Evolutionary conservation across 768 basidiomycete genomes (phyloP).

Genomic region (Neoboletus magnificus): DNA sequence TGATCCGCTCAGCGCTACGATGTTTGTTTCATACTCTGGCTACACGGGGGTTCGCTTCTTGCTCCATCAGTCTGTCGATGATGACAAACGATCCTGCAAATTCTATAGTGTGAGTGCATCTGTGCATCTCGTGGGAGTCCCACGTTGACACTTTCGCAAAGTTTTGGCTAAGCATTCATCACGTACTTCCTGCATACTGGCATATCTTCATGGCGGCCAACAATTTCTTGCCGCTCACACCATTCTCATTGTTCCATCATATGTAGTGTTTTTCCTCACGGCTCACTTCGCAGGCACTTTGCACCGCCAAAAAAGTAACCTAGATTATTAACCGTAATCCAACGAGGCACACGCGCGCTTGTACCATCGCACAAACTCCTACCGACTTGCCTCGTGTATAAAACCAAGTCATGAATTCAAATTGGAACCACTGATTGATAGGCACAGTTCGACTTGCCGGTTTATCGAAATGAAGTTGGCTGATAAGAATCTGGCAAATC

Average conservation of each 20-base stretch:
- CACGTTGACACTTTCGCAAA: background rate
- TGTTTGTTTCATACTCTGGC: conserved; percentile 17
- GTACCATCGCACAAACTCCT: background rate
- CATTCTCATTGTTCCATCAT: background rate
- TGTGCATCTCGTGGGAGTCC: background rate
- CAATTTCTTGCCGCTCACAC: background rate
- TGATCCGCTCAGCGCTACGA: conserved; percentile 4
- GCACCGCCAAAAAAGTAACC: background rate
- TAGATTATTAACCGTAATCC: background rate
- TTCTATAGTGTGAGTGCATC: conserved; percentile 19
- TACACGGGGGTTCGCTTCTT: conserved; percentile 20
- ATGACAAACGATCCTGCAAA: conserved; percentile 22
- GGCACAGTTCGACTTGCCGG: too few species aligned
- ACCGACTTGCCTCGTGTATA: background rate
- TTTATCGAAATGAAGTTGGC: background rate
- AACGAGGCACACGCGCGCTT: background rate
- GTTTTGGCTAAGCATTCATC: conserved; percentile 16
- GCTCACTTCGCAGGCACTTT: background rate
- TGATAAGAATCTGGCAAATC: background rate
- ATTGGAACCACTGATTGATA: background rate
- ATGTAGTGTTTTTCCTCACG: background rate
- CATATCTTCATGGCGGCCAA: background rate
- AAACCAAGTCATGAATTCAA: background rate
- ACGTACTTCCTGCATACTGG: conserved; percentile 16
- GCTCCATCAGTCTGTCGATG: conserved; percentile 14